Conservation (phyloP, 768 basidiomycete genomes). For the Boletellus sp. region DNA sequence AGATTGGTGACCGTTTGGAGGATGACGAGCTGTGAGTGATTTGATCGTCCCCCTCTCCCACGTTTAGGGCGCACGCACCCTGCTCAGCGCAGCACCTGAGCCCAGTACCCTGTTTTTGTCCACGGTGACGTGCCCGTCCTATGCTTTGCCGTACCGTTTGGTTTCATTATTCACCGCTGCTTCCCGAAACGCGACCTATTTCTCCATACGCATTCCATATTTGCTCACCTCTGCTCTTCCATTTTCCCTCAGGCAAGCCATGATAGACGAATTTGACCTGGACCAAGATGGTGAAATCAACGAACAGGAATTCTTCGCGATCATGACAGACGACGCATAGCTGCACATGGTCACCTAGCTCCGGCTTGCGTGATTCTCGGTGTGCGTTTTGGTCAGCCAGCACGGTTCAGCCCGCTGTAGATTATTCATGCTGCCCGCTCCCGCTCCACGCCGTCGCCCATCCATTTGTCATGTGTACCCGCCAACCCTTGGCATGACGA, state of each 20-base stretch:
- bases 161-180: slow-evolving; percentile 25
- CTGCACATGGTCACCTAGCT: not conserved
- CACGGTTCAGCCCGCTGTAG: not conserved
- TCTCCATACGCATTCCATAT: slow-evolving; percentile 19
- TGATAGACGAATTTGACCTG: slow-evolving; percentile 99
- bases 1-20: slow-evolving; percentile 91
- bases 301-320: slow-evolving; percentile 93
- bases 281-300: slow-evolving; percentile 98
- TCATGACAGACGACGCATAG: slow-evolving; percentile 91
- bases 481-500: slow-evolving; percentile 11
- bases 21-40: slow-evolving; percentile 90
- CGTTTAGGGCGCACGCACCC: slow-evolving; percentile 15
- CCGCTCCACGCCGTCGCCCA: slow-evolving; percentile 10
- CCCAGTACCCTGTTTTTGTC: slow-evolving; percentile 30
- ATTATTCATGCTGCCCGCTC: slow-evolving; percentile 5
- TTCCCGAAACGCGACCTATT: slow-evolving; percentile 14
- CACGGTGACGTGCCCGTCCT: slow-evolving; percentile 19
- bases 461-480: slow-evolving; percentile 1
- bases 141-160: slow-evolving; percentile 18
- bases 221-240: slow-evolving; percentile 31
- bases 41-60: slow-evolving; percentile 3
- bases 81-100: slow-evolving; percentile 22
- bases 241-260: slow-evolving; percentile 75
- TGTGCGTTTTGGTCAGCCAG: too few relatives aligned
- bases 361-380: too few relatives aligned